Base-by-base conservation (phyloP, 1,139 yeast species). In the Dujonia santamariae region DNA sequence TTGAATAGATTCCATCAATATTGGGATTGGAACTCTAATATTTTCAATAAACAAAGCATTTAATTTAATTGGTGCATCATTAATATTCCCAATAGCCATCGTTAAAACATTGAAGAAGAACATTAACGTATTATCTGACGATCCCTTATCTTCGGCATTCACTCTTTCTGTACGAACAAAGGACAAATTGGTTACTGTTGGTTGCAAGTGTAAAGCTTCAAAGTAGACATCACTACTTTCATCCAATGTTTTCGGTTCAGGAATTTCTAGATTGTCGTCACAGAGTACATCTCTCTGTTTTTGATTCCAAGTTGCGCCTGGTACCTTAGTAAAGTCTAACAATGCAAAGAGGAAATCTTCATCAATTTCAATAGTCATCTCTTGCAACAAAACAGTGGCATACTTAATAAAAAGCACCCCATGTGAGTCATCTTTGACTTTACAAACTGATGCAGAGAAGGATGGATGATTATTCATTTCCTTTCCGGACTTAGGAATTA, bases 1-100 rank as follows among this genome's bases (percentile, higher is more conserved):
- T 44, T 75, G 72, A 23, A 92, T 72, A 14, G 87, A 80, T 41
- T 83, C 85, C 20, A 78, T 39, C 44, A 94, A 68, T 29, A 84
- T 69, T 2, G 94, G 88, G 7, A 84, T 56, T 4, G 97, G 95
- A 1, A 88, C 94, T 43, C 97, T 72, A 11, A 90, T 80, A 54
- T 94, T 94, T 49, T 88, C 97, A 55, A 92, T 74, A 41, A 87
- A 75, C 45, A 94, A 66, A 0, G 98, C 92, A 53, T 92, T 87
- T 51, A 94, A 64, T 48, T 84, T 78, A 26, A 94, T 86, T 2
- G 98, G 98, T 0, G 99, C 98, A 59, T 92, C 97, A 51, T 92
- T 90, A 40, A 94, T 86, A 56, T 92, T 94, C 19, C 98, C 98
- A 45, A 94, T 78, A 0, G 98, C 96, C 97, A 90, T 90, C 0